phyloP scores from a whole-genome alignment of 2,329 filamentous ascomycete species.

The Fusarium haematococcum region DNA sequence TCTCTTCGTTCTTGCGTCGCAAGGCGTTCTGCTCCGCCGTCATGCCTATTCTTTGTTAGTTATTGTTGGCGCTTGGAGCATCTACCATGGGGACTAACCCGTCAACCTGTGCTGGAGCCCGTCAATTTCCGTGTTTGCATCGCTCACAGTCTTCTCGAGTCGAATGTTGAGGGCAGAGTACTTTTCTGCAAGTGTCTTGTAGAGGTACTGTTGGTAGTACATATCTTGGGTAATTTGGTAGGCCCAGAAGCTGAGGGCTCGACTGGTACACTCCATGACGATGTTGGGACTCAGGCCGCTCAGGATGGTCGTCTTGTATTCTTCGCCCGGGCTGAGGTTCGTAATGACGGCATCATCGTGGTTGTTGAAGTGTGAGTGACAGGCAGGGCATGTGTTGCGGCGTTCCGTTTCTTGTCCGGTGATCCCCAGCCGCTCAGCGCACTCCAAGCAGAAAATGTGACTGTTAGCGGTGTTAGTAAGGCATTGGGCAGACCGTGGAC shows the following conservation, averaged over 20 bases:
- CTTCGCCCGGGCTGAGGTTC: slow-evolving; percentile 82
- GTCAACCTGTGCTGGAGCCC: slow-evolving; percentile 73
- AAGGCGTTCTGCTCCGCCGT: slow-evolving; percentile 72
- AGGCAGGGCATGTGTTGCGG: slow-evolving; percentile 78
- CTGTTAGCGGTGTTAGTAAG: slow-evolving; percentile 55
- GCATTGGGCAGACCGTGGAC: neutral
- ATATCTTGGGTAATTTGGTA: slow-evolving; percentile 90
- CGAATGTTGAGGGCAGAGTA: slow-evolving; percentile 73
- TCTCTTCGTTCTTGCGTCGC: slow-evolving; percentile 77
- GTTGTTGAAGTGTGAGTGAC: slow-evolving; percentile 73
- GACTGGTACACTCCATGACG: slow-evolving; percentile 88
- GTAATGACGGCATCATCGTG: slow-evolving; percentile 81
- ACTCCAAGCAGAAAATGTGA: slow-evolving; percentile 87
- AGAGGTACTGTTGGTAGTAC: slow-evolving; percentile 80
- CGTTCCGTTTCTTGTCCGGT: slow-evolving; percentile 51
- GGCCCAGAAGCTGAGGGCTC: slow-evolving; percentile 85
- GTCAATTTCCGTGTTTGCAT: slow-evolving; percentile 80
- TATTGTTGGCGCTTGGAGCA: neutral
- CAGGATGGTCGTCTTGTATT: slow-evolving; percentile 89
- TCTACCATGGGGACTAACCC: slow-evolving; percentile 56
- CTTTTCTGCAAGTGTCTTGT: slow-evolving; percentile 78
- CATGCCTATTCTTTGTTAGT: slow-evolving; percentile 57
- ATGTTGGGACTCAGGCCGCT: slow-evolving; percentile 83
- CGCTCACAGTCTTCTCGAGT: slow-evolving; percentile 78
- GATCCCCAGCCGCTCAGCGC: slow-evolving; percentile 75